These are phyloP conservation scores for Cercospora sp. DNA, from an alignment of 2,329 filamentous ascomycete species.

Conservation along the genomic window DNA sequence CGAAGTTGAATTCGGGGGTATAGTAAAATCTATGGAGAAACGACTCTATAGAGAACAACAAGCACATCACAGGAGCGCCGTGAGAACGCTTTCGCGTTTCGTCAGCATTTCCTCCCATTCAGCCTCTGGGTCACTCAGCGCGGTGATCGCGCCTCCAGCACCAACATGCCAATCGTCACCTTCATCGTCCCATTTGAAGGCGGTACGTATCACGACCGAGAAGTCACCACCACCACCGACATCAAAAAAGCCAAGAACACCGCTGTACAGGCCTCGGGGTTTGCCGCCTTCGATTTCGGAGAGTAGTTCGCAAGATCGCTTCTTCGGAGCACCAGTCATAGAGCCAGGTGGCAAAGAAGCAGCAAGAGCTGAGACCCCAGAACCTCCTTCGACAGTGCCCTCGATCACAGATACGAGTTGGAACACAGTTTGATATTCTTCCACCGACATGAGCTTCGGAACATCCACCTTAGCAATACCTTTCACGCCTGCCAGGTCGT, in stretches of 20 bases:
- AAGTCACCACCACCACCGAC: slow-evolving; percentile 83
- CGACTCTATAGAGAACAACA: neutral
- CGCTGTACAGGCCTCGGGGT: slow-evolving; percentile 78
- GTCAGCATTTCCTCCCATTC: slow-evolving; percentile 85
- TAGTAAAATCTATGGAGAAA: slow-evolving; percentile 9
- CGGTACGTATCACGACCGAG: slow-evolving; percentile 84
- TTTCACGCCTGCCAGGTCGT: slow-evolving; percentile 79
- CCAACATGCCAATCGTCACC: slow-evolving; percentile 71
- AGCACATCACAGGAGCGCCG: slow-evolving; percentile 19
- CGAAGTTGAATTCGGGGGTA: slow-evolving; percentile 25
- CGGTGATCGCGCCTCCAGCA: slow-evolving; percentile 87
- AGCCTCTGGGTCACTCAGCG: slow-evolving; percentile 73
- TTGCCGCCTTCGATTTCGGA: slow-evolving; percentile 63
- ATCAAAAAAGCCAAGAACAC: slow-evolving; percentile 87
- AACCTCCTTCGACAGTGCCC: slow-evolving; percentile 59
- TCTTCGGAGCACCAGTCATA: slow-evolving; percentile 97
- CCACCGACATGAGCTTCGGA: slow-evolving; percentile 77
- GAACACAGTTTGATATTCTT: slow-evolving; percentile 88
- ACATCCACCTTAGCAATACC: slow-evolving; percentile 63
- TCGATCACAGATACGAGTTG: slow-evolving; percentile 89
- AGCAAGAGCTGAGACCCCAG: slow-evolving; percentile 74
- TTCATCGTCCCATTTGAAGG: slow-evolving; percentile 72
- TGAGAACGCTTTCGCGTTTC: slow-evolving; percentile 43
- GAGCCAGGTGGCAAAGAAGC: slow-evolving; percentile 82
- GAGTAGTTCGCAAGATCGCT: slow-evolving; percentile 83